phyloP scores from a whole-genome alignment of 2,329 filamentous ascomycete genomes.

The Colletotrichum aenigma region DNA sequence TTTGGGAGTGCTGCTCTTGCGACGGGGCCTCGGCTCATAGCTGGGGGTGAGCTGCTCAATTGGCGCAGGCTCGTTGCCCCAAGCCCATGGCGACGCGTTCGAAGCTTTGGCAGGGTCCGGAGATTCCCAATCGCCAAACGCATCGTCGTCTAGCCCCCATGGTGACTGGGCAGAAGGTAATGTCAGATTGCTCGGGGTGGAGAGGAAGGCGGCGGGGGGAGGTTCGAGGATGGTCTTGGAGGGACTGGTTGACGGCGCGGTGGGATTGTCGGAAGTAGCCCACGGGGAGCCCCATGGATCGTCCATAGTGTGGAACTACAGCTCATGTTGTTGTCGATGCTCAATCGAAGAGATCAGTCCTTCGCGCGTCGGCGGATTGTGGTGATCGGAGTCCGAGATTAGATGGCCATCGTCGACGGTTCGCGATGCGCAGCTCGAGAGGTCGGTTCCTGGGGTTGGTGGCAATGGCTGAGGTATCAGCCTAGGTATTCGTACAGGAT shows the following conservation, averaged over 20 bases:
- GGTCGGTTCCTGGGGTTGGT: neutral
- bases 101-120: constrained; percentile 27
- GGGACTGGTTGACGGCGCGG: constrained; percentile 26
- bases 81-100: constrained; percentile 15
- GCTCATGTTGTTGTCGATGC: constrained; percentile 9
- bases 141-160: constrained; percentile 43
- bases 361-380: neutral
- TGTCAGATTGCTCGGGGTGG: constrained; percentile 27
- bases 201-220: constrained; percentile 46
- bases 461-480: neutral
- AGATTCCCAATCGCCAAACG: constrained; percentile 41
- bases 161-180: constrained; percentile 38
- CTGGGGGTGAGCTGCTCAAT: constrained; percentile 30
- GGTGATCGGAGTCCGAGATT: neutral
- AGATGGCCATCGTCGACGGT: neutral
- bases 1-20: constrained; percentile 40
- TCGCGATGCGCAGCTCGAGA: neutral
- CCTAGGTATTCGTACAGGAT: neutral
- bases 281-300: constrained; percentile 69
- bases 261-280: constrained; percentile 46
- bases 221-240: constrained; percentile 41
- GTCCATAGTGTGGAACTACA: constrained; percentile 50
- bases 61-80: neutral
- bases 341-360: neutral
- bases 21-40: constrained; percentile 33